These are phyloP conservation scores for Linum tenue DNA, from an alignment of 345 rosid genomes.

Conservation along the genomic window DNA sequence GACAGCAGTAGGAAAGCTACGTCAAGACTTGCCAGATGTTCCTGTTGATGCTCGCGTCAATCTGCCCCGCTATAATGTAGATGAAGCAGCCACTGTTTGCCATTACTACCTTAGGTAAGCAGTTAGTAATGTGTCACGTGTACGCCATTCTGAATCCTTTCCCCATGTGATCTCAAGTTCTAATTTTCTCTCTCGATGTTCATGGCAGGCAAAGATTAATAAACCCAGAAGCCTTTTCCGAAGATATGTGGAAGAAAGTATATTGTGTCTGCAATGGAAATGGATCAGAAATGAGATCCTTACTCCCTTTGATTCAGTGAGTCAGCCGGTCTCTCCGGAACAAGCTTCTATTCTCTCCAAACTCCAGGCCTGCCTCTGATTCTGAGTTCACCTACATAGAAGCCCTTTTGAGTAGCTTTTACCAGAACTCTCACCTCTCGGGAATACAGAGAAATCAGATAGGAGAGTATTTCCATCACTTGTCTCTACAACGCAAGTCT, in stretches of 20 bases:
- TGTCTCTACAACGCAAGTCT: too few species aligned
- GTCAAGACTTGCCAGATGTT: constrained; percentile 80
- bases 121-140: neutral
- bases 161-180: neutral
- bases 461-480: too few species aligned
- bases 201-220: constrained; percentile 74
- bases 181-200: neutral
- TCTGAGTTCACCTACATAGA: too few species aligned
- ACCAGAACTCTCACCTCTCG: too few species aligned
- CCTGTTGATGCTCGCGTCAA: constrained; percentile 64
- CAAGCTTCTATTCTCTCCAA: too few species aligned
- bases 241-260: constrained; percentile 74
- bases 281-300: constrained; percentile 79
- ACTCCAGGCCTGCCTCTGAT: too few species aligned
- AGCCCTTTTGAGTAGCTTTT: too few species aligned
- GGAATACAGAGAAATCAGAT: too few species aligned
- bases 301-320: constrained; percentile 66
- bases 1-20: constrained; percentile 94
- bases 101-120: constrained; percentile 88
- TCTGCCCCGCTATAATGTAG: constrained; percentile 59
- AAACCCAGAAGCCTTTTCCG: constrained; percentile 60
- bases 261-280: constrained; percentile 79
- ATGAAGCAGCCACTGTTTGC: constrained; percentile 84
- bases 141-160: too few species aligned
- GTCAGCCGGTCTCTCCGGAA: neutral